phyloP scores from a whole-genome alignment of 106 monocot species.

The Allium fistulosum region DNA sequence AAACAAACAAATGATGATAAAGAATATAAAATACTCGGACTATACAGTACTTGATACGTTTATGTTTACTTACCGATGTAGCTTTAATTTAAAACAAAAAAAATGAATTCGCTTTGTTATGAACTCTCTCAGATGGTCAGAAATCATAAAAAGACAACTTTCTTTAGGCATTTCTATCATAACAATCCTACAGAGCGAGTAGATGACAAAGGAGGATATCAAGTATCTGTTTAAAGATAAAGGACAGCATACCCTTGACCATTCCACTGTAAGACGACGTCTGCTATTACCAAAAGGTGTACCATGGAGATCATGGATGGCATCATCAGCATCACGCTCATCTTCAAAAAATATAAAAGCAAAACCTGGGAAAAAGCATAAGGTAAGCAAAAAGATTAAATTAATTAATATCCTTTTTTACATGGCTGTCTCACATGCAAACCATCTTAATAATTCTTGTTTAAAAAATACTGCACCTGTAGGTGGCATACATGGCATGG shows the following conservation, averaged over 20 bases:
- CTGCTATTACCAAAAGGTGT: constrained; percentile 81
- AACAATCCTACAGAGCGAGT: not conserved
- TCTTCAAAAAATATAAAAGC: constrained; percentile 99
- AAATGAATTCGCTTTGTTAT: not conserved
- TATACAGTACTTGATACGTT: too few species aligned
- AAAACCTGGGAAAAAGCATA: constrained; percentile 47
- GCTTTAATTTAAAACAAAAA: too few species aligned
- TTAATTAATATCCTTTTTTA: not conserved
- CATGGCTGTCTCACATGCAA: not conserved
- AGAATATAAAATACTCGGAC: too few species aligned
- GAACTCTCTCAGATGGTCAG: too few species aligned
- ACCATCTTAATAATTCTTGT: not conserved
- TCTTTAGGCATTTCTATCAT: not conserved
- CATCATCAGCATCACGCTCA: constrained; percentile 95
- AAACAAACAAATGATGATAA: too few species aligned
- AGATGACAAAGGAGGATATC: not conserved
- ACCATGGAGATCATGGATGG: constrained; percentile 79
- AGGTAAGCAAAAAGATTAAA: not conserved
- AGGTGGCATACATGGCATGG: not conserved
- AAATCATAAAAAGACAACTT: too few species aligned
- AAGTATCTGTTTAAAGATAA: not conserved
- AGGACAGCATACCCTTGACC: constrained; percentile 62
- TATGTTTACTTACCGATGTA: too few species aligned
- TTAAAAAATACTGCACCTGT: not conserved
- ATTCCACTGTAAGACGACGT: constrained; percentile 81